These are phyloP conservation scores for Candida ascalaphidarum DNA, from an alignment of 805 yeast species.

Conservation along the genomic window DNA sequence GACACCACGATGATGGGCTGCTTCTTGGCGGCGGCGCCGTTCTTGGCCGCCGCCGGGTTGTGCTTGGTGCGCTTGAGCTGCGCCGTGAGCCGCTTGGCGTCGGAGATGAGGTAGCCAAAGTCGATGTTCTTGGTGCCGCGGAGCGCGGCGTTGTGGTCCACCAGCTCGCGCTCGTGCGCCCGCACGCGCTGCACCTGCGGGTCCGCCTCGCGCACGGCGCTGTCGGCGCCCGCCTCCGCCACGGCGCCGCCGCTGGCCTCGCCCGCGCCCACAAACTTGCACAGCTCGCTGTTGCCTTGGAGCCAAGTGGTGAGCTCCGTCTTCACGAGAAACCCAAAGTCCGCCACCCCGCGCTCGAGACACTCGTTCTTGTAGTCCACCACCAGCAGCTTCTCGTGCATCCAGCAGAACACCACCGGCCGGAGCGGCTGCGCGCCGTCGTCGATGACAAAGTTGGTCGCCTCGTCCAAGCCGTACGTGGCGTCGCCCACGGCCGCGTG, in stretches of 20 bases:
- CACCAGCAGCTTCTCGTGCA: conserved; percentile 60
- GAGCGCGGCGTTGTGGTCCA: conserved; percentile 52
- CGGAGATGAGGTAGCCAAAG: conserved; percentile 60
- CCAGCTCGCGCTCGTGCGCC: conserved; percentile 39
- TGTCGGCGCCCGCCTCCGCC: neutral
- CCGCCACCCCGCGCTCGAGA: conserved; percentile 51
- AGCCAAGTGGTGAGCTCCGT: conserved; percentile 80
- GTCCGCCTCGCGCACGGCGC: conserved; percentile 21
- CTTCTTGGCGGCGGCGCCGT: conserved; percentile 14
- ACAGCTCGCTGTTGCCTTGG: conserved; percentile 54
- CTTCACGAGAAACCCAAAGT: conserved; percentile 76
- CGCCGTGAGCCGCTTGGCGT: conserved; percentile 50
- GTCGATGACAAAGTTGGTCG: conserved; percentile 51
- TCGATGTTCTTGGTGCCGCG: conserved; percentile 62
- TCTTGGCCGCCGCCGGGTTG: conserved; percentile 1
- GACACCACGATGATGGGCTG: conserved; percentile 37
- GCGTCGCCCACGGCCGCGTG: conserved; percentile 20
- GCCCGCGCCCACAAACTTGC: conserved; percentile 40
- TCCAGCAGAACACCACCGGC: conserved; percentile 72
- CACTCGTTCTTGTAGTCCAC: conserved; percentile 78
- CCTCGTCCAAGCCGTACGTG: conserved; percentile 27
- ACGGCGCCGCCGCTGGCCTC: conserved; percentile 1
- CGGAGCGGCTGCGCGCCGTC: conserved; percentile 41
- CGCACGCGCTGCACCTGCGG: conserved; percentile 42
- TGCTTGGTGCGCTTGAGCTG: conserved; percentile 31